Base-by-base conservation (phyloP, 495 filamentous ascomycete species). In the Ramalina peruviana region DNA sequence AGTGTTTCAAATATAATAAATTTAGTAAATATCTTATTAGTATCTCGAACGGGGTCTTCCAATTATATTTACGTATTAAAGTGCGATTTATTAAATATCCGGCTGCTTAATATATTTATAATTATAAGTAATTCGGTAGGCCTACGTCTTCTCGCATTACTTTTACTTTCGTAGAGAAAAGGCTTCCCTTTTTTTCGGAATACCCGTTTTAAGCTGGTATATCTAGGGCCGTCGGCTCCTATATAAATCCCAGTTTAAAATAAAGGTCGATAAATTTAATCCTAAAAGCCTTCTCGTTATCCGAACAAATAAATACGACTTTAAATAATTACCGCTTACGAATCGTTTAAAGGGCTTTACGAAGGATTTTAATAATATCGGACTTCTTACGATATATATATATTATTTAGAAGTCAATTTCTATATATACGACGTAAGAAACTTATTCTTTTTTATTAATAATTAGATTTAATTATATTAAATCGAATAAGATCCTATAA, bases 101-200 rank as follows among this genome's bases (percentile, higher is more conserved):
- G 23, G 23, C 23, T 23, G 20, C 40, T 27, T 16, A 49, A 54
- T 5, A 7, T 19, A 21, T 50, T 36, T 3, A 49, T 39, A 17
- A 49, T 49, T 54, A 54, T 54, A 19, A 19, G 19, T 21, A 19
- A 54, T 23, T 49, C 26, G 21, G 15, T 49, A 23, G 27, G 46
- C 33, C 30, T 36, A 20, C 49, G 45, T 26, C 15, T 19, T n/a
- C 15, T 46, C 23, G 44, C 49, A 40, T 17, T 49, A 39, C 46
- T 20, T 6, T 36, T 49, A 20, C 44, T 41, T 3, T n/a, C n/a
- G 19, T 19, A 49, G 17, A 50, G 44, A 17, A 12, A 17, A 50
- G 52, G 4, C 44, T 49, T 1, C 12, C 16, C 36, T 27, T 49
- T 10, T 20, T 6, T 12, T 25, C 3, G 45, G 46, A 16, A 54